These are phyloP conservation scores for Lachnellula arida DNA, from an alignment of 2,329 filamentous ascomycete species.

Conservation along the genomic window DNA sequence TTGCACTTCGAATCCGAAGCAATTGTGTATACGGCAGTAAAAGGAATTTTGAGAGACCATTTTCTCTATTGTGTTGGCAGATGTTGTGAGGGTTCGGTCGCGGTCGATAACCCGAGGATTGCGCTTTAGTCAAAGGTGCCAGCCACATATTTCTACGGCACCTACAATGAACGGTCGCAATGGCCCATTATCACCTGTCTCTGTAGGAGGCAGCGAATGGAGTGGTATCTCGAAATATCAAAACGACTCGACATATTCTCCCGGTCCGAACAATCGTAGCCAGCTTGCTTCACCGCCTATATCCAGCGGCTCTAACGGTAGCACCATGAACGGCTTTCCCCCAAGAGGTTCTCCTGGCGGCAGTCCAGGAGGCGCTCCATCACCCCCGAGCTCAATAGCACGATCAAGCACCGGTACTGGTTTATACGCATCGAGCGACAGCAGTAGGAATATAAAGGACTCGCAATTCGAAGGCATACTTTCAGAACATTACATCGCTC, in stretches of 20 bases:
- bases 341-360: conserved; percentile 38
- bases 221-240: conserved; percentile 66
- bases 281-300: conserved; percentile 65
- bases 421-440: conserved; percentile 62
- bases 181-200: conserved; percentile 76
- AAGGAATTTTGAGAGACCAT: conserved; percentile 1
- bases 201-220: conserved; percentile 78
- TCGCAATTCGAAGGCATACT: conserved; percentile 59
- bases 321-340: conserved; percentile 56
- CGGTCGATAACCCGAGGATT: conserved; percentile 13
- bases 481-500: conserved; percentile 73
- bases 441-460: conserved; percentile 61
- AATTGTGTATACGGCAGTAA: conserved; percentile 7
- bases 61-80: conserved; percentile 7
- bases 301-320: conserved; percentile 57
- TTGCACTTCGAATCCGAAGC: conserved; percentile 14
- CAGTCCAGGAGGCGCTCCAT: conserved; percentile 58
- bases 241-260: conserved; percentile 40
- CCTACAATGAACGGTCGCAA: conserved; percentile 64
- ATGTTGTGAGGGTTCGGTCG: conserved; percentile 13
- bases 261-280: conserved; percentile 50
- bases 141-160: conserved; percentile 16
- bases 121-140: conserved; percentile 11
- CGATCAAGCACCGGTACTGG: conserved; percentile 77
- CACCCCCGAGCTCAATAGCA: conserved; percentile 83